A percentile compares a stretch with the other conserved stretches of the same genome.
These are phyloP conservation scores for Penicillium waksmanii DNA, from an alignment of 495 filamentous ascomycete genomes.

Conservation along the genomic window DNA sequence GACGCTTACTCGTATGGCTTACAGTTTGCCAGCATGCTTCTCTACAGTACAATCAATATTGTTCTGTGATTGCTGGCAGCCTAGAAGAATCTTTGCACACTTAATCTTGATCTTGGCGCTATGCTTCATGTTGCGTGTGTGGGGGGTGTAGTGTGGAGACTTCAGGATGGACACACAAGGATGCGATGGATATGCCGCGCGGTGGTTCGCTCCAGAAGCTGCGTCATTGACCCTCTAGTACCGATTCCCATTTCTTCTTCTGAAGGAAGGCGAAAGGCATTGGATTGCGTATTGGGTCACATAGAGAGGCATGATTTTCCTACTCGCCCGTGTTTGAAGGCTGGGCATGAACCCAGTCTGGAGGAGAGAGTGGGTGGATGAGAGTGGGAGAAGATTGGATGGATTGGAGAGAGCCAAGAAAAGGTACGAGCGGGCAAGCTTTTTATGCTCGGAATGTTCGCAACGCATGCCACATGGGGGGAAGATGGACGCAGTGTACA, in stretches of 20 bases:
- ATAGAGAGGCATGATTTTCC: slow-evolving; percentile 4
- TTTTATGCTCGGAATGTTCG: too few species aligned
- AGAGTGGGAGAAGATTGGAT: not conserved
- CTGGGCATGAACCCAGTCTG: slow-evolving; percentile 1
- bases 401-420: too few species aligned
- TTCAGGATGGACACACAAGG: not conserved
- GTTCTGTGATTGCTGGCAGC: too few species aligned
- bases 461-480: too few species aligned
- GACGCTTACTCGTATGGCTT: not conserved
- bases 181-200: slow-evolving; percentile 5
- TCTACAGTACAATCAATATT: too few species aligned
- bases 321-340: not conserved
- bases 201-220: slow-evolving; percentile 5
- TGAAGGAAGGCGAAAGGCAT: not conserved
- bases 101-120: not conserved
- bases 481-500: too few species aligned
- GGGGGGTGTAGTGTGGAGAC: not conserved
- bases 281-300: slow-evolving; percentile 6
- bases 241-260: not conserved
- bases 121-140: not conserved
- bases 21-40: not conserved
- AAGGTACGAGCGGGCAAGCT: too few species aligned
- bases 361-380: not conserved
- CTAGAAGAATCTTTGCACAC: not conserved
- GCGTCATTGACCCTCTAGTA: slow-evolving; percentile 5